These are phyloP conservation scores for Mucor indicus DNA, from an alignment of 371 early-diverging fungal species.

Conservation along the genomic window DNA sequence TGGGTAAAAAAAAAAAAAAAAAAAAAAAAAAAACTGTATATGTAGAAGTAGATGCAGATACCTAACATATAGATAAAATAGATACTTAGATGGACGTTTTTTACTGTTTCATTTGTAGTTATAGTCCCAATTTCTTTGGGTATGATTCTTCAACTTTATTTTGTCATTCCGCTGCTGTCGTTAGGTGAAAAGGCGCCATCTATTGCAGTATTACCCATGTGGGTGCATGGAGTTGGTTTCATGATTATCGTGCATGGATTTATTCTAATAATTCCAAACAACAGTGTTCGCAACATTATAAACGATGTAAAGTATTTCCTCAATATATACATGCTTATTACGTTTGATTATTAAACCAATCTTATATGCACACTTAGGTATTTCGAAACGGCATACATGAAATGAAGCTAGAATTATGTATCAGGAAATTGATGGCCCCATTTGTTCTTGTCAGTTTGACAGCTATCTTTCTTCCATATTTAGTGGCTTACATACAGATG, in stretches of 20 bases:
- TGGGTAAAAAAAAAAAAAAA: too few relatives aligned
- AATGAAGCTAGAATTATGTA: slow-evolving; percentile 6
- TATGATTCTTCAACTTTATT: slow-evolving; percentile 46
- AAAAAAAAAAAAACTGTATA: too few relatives aligned
- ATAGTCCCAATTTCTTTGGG: slow-evolving; percentile 47
- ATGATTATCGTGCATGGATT: slow-evolving; percentile 34
- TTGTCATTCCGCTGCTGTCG: slow-evolving; percentile 40
- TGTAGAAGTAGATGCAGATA: too few relatives aligned
- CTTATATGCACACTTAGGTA: too few relatives aligned
- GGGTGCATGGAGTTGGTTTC: slow-evolving; percentile 44
- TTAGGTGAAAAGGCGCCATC: slow-evolving; percentile 17
- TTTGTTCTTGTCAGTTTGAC: not conserved
- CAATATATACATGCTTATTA: too few relatives aligned
- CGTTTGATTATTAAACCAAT: too few relatives aligned
- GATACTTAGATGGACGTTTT: slow-evolving; percentile 19
- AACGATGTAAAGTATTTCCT: slow-evolving; percentile 31
- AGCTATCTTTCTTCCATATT: slow-evolving; percentile 5
- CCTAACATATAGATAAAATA: too few relatives aligned
- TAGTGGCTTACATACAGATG: slow-evolving; percentile 9
- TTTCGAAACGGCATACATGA: slow-evolving; percentile 18
- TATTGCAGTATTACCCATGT: slow-evolving; percentile 37
- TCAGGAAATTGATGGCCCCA: slow-evolving; percentile 3
- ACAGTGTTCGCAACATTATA: slow-evolving; percentile 20
- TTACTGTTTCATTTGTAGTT: slow-evolving; percentile 40
- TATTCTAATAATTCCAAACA: slow-evolving; percentile 29